Conservation (phyloP, 2,329 filamentous ascomycete species). For the Akanthomyces dipterigenus region DNA sequence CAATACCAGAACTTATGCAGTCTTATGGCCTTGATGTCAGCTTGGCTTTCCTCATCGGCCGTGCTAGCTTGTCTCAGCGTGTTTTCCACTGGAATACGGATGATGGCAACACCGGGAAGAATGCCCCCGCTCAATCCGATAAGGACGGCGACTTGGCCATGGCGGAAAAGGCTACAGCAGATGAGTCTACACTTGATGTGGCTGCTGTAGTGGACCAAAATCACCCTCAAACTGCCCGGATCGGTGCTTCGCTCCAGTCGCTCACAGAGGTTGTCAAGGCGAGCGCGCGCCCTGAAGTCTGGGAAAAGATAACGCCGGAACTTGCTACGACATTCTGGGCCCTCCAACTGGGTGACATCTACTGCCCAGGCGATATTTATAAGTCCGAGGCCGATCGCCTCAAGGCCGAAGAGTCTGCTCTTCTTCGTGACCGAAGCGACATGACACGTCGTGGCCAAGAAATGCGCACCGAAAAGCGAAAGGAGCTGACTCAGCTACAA, state of each 20-base stretch:
- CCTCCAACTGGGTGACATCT: conserved; percentile 73
- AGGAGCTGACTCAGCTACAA: conserved; percentile 60
- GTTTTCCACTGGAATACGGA: conserved; percentile 41
- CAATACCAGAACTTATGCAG: conserved; percentile 63
- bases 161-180: conserved; percentile 27
- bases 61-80: conserved; percentile 64
- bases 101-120: conserved; percentile 26
- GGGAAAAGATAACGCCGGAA: conserved; percentile 64
- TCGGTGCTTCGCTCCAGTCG: conserved; percentile 49
- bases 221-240: conserved; percentile 17
- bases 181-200: conserved; percentile 21
- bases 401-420: conserved; percentile 57
- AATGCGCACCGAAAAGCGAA: conserved; percentile 58
- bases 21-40: conserved; percentile 75
- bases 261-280: conserved; percentile 63
- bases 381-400: conserved; percentile 65
- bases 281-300: conserved; percentile 55
- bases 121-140: conserved; percentile 31
- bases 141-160: conserved; percentile 53
- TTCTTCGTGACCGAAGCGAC: conserved; percentile 67
- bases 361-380: conserved; percentile 71
- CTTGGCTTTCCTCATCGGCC: conserved; percentile 78
- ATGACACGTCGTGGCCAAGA: conserved; percentile 60
- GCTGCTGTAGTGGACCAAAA: conserved; percentile 25
- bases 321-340: conserved; percentile 94